Base-by-base conservation (phyloP, 257 asterid genomes). In the Marsdenia floribunda region DNA sequence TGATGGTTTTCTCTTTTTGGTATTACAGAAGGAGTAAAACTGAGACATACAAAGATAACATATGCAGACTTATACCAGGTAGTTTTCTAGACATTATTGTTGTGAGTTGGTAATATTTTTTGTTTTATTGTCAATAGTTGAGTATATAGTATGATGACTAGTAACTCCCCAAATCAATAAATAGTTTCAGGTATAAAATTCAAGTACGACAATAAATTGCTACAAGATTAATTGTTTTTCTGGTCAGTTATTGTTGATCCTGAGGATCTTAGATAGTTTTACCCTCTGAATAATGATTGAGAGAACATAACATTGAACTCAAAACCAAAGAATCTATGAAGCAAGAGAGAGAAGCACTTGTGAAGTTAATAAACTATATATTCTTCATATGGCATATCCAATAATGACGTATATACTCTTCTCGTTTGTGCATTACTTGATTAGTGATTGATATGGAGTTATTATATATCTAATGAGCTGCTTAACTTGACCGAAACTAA, bases 331-430 rank as follows among this genome's bases (percentile, higher is more conserved):
- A 35, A 49, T 37, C 7, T 42, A 38, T 44, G 33, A 24, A 69
- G 55, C 54, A 46, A 47, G 24, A 22, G 42, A 13, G 60, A 73
- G 24, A n/a, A 73, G 44, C 44, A 24, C 2, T 29, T 58, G 66
- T 5, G 24, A 61, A 65, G 26, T 22, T 52, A 13, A 22, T 65
- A 13, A 26, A 29, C 60, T 75, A 4, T 42, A n/a, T n/a, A n/a
- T n/a, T 66, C 1, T 37, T 53, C 57, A 35, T 42, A 60, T n/a
- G 71, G 50, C 52, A 8, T 22, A 38, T 66, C 50, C 57, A 40
- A 68, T 6, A 21, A 9, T 67, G 59, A 75, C n/a, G n/a, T n/a
- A n/a, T n/a, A n/a, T 49, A 75, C 38, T 66, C 57, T 66, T 37
- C 49, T 19, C 73, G 24, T 24, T 47, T 22, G 7, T 29, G n/a